phyloP scores from a whole-genome alignment of 1,284 basidiomycete species.

The Moniliella sp. region DNA sequence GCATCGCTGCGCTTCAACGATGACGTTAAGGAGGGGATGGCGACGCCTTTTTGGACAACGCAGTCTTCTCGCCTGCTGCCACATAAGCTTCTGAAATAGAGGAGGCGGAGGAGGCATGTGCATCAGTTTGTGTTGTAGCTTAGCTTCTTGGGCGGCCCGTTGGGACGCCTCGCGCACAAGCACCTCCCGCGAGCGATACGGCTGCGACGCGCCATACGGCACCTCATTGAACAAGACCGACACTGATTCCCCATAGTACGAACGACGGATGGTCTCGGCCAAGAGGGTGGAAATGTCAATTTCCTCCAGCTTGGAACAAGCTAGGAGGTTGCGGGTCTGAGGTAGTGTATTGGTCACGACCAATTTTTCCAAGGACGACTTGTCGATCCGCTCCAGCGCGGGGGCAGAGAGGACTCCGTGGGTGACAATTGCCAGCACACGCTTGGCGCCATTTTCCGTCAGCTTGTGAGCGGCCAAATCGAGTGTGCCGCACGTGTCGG shows the following conservation, averaged over 20 bases:
- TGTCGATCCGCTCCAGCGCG: constrained; percentile 48
- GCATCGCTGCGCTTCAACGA: no score
- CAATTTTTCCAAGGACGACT: constrained; percentile 55
- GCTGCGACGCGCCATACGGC: constrained; percentile 29
- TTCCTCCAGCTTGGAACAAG: constrained; percentile 43
- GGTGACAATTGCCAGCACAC: constrained; percentile 69
- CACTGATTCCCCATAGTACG: constrained; percentile 68
- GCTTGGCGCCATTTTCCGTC: constrained; percentile 64
- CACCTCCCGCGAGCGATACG: constrained; percentile 29
- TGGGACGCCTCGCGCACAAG: no score
- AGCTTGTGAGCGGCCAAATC: constrained; percentile 66
- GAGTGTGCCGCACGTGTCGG: constrained; percentile 78
- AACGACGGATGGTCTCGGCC: constrained; percentile 81
- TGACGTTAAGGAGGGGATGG: no score
- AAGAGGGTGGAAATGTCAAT: constrained; percentile 75
- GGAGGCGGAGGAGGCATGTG: no score
- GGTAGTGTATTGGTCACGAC: constrained; percentile 71
- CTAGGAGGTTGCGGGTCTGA: constrained; percentile 41
- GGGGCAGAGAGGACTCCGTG: constrained; percentile 76
- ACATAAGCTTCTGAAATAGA: no score
- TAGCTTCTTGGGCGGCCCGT: no score
- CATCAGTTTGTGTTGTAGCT: no score
- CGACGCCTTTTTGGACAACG: no score
- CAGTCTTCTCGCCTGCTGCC: no score
- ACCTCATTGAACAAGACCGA: constrained; percentile 30